Base-by-base conservation (phyloP, 78 protist genomes). In the slime mould (Dictyostelium discoideum) region DNA sequence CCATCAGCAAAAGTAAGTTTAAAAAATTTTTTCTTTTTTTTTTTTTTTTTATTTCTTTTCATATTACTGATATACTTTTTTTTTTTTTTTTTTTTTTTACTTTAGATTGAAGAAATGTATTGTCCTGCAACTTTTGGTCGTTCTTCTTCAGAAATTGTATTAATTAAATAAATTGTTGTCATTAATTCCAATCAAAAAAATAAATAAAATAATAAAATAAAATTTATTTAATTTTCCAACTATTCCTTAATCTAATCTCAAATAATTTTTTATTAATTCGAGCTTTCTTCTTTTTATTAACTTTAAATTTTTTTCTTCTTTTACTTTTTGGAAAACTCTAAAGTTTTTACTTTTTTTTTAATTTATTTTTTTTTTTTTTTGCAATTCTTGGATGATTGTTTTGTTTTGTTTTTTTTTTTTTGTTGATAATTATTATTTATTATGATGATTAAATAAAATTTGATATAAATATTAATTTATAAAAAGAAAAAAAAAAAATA, bases 121-220 rank as follows among this genome's bases (percentile, higher is more conserved):
- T 46, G 57, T 80, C 83, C 94, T 37, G 20, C 86, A 18, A 40
- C 94, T 4, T 88, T 88, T 63, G 94, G 94, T n/a, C 39, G 94
- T 57, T 42, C 94, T 2, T 1, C 37, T 3, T 60, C 87, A 8
- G 73, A 63, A 10, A 26, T 80, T 40, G 87, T 88, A 11, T 42
- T 37, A 10, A 81, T 88, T 80, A 44, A 81, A 81, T 81, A 81
- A 81, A 8, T 6, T 60, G 0, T 69, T 67, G 5, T 67, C 46
- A 42, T 42, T 42, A 42, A 42, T 67, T 67, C 0, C 24, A 8
- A 26, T 6, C 32, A 69, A 24, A 69, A 69, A 69, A 69, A 69
- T 18, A 69, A 10, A 69, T n/a, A 42, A 42, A 42, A 32, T 7
- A 44, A 44, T 44, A 44, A 44, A 44, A 44, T 44, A 7, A 7